phyloP scores from a whole-genome alignment of 139 green algal genomes.

The Tetradesmus lagerheimii region DNA sequence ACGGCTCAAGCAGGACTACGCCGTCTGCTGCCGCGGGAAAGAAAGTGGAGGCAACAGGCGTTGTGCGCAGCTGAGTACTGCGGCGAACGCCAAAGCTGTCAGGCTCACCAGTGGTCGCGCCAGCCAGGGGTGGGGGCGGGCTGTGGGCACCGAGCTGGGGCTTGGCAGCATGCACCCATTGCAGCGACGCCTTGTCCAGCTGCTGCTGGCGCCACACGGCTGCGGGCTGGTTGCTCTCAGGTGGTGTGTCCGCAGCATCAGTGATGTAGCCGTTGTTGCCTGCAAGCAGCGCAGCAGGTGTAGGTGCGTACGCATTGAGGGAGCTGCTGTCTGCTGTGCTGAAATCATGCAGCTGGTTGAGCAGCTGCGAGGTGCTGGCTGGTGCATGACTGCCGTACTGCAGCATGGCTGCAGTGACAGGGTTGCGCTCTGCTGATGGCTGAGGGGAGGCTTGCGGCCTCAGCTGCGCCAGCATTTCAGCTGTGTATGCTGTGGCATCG shows the following conservation, averaged over 20 bases:
- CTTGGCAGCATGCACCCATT: neutral
- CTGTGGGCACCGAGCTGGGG: no score
- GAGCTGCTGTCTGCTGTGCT: neutral
- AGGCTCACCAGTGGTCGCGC: neutral
- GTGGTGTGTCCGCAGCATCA: no score
- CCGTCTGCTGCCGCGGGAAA: neutral
- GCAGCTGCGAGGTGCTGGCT: neutral
- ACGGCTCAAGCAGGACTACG: constrained; percentile 39
- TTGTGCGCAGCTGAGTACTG: neutral
- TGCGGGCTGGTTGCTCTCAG: no score
- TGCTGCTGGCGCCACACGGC: no score
- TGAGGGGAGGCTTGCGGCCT: no score
- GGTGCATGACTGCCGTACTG: neutral
- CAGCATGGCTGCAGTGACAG: no score
- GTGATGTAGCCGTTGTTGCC: no score
- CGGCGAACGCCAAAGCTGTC: neutral
- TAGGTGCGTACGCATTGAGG: neutral
- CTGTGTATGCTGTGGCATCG: neutral
- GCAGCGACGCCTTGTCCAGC: no score
- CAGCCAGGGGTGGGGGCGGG: neutral
- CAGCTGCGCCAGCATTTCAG: no score
- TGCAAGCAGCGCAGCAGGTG: neutral
- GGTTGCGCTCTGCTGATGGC: no score
- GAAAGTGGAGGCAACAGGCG: neutral
- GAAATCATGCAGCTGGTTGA: neutral